phyloP scores from a whole-genome alignment of 2,329 filamentous ascomycete species.

The Arthrinium puccinioides region DNA sequence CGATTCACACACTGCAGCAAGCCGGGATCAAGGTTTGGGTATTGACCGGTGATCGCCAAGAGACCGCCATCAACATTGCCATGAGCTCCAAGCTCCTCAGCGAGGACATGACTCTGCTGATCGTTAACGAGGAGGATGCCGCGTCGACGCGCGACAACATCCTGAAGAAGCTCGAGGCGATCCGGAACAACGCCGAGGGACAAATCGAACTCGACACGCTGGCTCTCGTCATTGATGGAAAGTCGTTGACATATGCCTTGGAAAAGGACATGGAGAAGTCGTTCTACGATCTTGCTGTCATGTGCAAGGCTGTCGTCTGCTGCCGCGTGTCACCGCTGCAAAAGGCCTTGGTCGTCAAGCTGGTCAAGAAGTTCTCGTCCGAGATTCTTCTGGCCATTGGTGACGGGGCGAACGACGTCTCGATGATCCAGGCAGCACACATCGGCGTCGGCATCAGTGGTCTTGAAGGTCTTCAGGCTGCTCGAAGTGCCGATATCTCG shows the following conservation, averaged over 20 bases:
- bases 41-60: conserved; percentile 91
- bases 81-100: conserved; percentile 99
- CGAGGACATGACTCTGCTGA: conserved; percentile 96
- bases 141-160: conserved; percentile 79
- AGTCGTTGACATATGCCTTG: conserved; percentile 85
- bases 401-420: conserved; percentile 98
- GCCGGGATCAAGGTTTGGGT: conserved; percentile 99
- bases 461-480: conserved; percentile 92
- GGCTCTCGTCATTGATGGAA: conserved; percentile 91
- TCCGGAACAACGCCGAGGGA: conserved; percentile 72
- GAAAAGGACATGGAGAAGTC: conserved; percentile 91
- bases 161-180: conserved; percentile 87
- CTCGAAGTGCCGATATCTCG: conserved; percentile 88
- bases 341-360: conserved; percentile 94
- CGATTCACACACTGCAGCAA: conserved; percentile 92
- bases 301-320: conserved; percentile 99
- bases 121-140: conserved; percentile 84
- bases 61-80: conserved; percentile 98
- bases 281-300: conserved; percentile 85
- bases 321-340: conserved; percentile 94
- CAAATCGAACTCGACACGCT: conserved; percentile 77
- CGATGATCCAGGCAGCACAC: conserved; percentile 98
- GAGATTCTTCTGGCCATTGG: conserved; percentile 94
- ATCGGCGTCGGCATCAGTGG: conserved; percentile 97
- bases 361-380: conserved; percentile 87